phyloP scores from a whole-genome alignment of 73 alveolate genomes.

The Symbiodinium natans region DNA sequence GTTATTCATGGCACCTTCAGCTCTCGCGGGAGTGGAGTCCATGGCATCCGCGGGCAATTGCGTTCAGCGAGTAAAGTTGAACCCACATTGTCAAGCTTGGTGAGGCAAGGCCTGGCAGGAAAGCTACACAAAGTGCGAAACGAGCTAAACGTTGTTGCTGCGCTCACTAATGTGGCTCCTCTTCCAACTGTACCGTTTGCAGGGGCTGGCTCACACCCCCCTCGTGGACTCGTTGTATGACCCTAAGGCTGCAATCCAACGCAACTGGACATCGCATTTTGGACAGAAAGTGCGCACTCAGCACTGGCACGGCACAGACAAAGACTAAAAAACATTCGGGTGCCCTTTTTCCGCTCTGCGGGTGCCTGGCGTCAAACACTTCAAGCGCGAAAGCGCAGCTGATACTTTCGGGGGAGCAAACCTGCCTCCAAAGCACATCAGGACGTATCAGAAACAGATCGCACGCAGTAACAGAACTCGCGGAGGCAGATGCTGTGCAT shows the following conservation, averaged over 20 bases:
- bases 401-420: background rate
- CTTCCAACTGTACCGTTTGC: too few relatives aligned
- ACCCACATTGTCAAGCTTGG: background rate
- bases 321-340: too few relatives aligned
- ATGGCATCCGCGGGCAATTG: constrained; percentile 29
- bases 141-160: too few relatives aligned
- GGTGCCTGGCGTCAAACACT: background rate
- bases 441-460: background rate
- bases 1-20: constrained; percentile 28
- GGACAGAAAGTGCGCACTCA: too few relatives aligned
- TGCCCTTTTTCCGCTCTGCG: background rate
- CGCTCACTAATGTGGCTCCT: too few relatives aligned
- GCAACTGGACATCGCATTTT: too few relatives aligned
- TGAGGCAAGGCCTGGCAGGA: background rate
- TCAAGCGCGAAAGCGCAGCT: constrained; percentile 5
- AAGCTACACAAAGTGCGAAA: too few relatives aligned
- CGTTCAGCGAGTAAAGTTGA: background rate
- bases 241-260: too few relatives aligned
- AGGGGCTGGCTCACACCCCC: too few relatives aligned
- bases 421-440: background rate
- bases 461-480: background rate
- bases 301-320: too few relatives aligned
- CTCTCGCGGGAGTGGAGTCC: constrained; percentile 86
- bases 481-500: constrained; percentile 7
- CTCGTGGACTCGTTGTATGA: too few relatives aligned